Percentiles rank a stretch among this genome's conserved stretches.
Evolutionary conservation across 2,329 filamentous ascomycete species (phyloP).

Genomic region (Calonectria multiphialidica): DNA sequence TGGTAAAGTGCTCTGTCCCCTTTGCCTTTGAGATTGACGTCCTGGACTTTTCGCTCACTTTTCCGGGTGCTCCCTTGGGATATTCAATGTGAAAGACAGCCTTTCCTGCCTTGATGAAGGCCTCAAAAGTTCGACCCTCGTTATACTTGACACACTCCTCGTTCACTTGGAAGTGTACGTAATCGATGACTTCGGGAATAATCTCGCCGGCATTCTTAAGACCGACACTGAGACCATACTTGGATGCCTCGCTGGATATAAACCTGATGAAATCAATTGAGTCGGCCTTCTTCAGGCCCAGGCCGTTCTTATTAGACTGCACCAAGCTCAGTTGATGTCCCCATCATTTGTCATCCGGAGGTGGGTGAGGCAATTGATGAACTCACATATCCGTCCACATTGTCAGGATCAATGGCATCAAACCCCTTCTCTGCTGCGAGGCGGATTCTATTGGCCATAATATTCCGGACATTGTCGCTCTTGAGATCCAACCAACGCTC

Average conservation of each 20-base stretch:
- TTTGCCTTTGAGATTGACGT: slow-evolving; percentile 57
- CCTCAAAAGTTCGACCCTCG: slow-evolving; percentile 68
- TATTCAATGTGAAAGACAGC: slow-evolving; percentile 82
- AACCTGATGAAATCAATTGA: slow-evolving; percentile 70
- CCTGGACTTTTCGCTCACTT: slow-evolving; percentile 47
- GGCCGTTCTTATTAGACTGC: slow-evolving; percentile 69
- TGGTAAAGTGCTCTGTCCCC: slow-evolving; percentile 67
- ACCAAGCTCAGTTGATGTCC: fast-evolving
- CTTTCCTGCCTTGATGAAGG: slow-evolving; percentile 70
- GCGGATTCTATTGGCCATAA: slow-evolving; percentile 72
- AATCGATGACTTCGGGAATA: slow-evolving; percentile 58
- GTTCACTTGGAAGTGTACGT: slow-evolving; percentile 75
- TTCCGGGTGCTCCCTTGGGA: slow-evolving; percentile 59
- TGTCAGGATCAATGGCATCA: slow-evolving; percentile 78
- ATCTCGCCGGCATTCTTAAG: slow-evolving; percentile 77
- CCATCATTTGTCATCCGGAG: fast-evolving
- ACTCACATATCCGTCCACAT: slow-evolving; percentile 73
- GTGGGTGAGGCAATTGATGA: neutral
- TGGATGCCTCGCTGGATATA: slow-evolving; percentile 65
- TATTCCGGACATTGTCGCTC: slow-evolving; percentile 67
- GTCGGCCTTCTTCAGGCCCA: slow-evolving; percentile 67
- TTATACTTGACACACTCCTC: slow-evolving; percentile 73
- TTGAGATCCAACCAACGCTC: slow-evolving; percentile 75
- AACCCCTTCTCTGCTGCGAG: slow-evolving; percentile 72
- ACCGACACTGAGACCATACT: slow-evolving; percentile 68